Conservation (phyloP, 2,329 filamentous ascomycete genomes). For the Cadophora gregata region DNA sequence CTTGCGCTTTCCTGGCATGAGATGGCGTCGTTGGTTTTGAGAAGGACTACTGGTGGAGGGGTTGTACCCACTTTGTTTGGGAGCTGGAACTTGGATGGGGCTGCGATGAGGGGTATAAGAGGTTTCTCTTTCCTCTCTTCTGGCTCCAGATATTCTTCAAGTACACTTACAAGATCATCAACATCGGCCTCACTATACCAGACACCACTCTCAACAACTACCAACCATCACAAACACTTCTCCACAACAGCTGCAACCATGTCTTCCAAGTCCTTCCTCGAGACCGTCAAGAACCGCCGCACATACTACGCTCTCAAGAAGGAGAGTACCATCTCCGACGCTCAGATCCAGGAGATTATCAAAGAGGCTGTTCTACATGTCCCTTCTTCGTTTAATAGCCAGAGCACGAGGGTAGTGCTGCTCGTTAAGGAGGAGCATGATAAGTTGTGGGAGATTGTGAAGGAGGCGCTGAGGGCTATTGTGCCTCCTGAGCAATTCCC, state of each 20-base stretch:
- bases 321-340: conserved; percentile 61
- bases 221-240: conserved; percentile 9
- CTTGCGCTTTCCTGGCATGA: conserved; percentile 21
- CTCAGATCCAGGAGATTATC: conserved; percentile 69
- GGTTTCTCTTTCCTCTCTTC: conserved; percentile 8
- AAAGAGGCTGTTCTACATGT: conserved; percentile 68
- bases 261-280: conserved; percentile 57
- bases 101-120: conserved; percentile 12
- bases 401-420: conserved; percentile 79
- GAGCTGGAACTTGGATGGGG: too few relatives aligned
- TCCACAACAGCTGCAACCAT: conserved; percentile 8
- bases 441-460: conserved; percentile 81
- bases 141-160: background rate
- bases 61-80: conserved; percentile 1
- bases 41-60: conserved; percentile 2
- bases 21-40: conserved; percentile 16
- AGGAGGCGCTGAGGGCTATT: conserved; percentile 68
- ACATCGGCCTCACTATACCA: background rate
- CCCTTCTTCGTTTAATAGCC: conserved; percentile 88
- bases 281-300: conserved; percentile 69
- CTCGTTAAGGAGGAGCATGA: conserved; percentile 84
- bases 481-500: conserved; percentile 58
- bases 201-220: background rate
- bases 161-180: background rate
- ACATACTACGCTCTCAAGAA: conserved; percentile 72